Evolutionary conservation across 805 yeast genomes (phyloP), one percentile per base, ranked within the genome.

Genomic region (Candida maris): DNA sequence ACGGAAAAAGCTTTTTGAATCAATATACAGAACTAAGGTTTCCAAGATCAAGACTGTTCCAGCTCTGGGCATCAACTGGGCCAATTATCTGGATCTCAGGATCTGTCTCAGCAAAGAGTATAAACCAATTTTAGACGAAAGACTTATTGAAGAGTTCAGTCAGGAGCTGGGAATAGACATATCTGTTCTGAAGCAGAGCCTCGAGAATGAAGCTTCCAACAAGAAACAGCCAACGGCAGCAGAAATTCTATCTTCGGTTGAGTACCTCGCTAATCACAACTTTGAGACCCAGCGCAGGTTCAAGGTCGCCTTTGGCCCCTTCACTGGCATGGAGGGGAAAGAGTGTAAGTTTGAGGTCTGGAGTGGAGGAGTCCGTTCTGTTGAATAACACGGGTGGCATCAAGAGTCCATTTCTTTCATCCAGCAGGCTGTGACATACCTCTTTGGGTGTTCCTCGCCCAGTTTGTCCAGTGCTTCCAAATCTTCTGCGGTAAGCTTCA

Each of bases 11-110:
- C 29, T 57, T 35, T 61, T 61, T 42, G 62, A 53, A 30, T 52
- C 54, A 6, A 46, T 37, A 9, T 55, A 59, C 38, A 64, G 61
- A 37, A 51, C 62, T 32, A 52, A 53, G 32, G 53, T 59, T 5
- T 44, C 59, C 20, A 49, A 53, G 20, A 58, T 56, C 18, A 52
- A 52, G 16, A 59, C 64, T 1, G 57, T 73, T 1, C 81, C 85
- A 3, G 72, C 79, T 13, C 54, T 79, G 29, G 85, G 85, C 0
- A 41, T 71, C 3, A 49, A 65, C 7, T 77, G 85, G 82, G 65
- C 75, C 8, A 73, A 71, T 36, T 65, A 61, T 36, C 52, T 79
- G 8, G 68, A 71, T 37, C 67, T 70, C 26, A 61, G 86, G 30
- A 60, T 81, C 12, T 57, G 71, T 28, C 48, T 75, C 38, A 51